A percentile compares a stretch with the other conserved stretches of the same genome.
phyloP scores from a whole-genome alignment of 331 rosid genomes.

The Quercus phellos region DNA sequence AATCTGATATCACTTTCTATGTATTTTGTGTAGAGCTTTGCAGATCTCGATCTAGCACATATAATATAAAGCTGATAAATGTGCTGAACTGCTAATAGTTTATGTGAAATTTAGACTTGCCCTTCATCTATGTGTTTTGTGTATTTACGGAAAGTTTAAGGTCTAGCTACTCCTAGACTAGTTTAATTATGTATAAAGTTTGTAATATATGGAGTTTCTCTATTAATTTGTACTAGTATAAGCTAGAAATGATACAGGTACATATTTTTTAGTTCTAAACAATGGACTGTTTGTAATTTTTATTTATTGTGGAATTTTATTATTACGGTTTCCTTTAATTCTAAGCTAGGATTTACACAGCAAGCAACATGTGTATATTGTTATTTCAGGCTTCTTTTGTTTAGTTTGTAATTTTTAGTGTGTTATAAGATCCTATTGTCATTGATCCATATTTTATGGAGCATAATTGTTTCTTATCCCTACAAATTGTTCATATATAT shows the following conservation, averaged over 20 bases:
- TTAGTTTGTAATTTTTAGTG: neutral
- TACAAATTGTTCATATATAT: neutral
- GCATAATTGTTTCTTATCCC: neutral
- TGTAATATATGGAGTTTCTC: no score
- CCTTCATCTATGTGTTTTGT: no score
- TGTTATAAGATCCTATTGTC: neutral
- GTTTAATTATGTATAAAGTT: no score
- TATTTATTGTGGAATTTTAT: neutral
- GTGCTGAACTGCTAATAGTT: no score
- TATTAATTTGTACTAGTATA: no score
- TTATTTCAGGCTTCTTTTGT: neutral
- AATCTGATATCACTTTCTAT: no score
- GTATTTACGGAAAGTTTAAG: no score
- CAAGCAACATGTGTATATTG: neutral
- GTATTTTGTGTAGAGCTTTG: no score
- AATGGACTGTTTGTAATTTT: neutral
- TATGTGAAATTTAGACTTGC: no score
- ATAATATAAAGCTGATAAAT: no score
- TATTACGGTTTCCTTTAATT: neutral
- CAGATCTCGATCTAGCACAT: no score
- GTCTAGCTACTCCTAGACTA: no score
- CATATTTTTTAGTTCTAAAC: neutral
- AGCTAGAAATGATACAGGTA: slow-evolving; percentile 88
- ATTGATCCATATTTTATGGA: neutral
- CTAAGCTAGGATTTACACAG: neutral